phyloP scores from a whole-genome alignment of 768 basidiomycete species.

The Hortiboletus campestris region DNA sequence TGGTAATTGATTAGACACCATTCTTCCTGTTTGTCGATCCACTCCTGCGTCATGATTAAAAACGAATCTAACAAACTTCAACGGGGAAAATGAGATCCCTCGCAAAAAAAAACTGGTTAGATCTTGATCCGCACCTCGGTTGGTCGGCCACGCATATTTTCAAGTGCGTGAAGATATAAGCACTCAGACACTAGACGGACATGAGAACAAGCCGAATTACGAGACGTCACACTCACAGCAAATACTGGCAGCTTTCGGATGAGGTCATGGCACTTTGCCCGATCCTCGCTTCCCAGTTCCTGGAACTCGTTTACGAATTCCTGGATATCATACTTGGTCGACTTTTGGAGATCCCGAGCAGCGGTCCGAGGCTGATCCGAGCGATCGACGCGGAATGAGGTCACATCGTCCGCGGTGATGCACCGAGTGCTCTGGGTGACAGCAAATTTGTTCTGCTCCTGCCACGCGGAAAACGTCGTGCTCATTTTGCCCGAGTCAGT shows the following conservation, averaged over 20 bases:
- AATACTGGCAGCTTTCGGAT: conserved; percentile 20
- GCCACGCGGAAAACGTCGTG: conserved; percentile 23
- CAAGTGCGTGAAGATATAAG: conserved; percentile 27
- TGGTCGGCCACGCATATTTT: conserved; percentile 21
- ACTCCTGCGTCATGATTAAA: conserved; percentile 13
- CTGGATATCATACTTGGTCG: conserved; percentile 21
- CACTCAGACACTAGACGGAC: conserved; percentile 17
- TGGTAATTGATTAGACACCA: conserved; percentile 28
- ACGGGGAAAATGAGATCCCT: not conserved
- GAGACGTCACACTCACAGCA: conserved; percentile 9
- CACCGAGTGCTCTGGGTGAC: conserved; percentile 4
- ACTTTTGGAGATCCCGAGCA: conserved; percentile 18
- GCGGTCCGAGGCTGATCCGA: conserved; percentile 23
- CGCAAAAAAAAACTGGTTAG: not conserved
- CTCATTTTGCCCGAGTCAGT: conserved; percentile 1
- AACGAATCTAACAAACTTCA: conserved; percentile 21
- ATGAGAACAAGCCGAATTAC: not conserved
- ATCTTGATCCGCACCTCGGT: conserved; percentile 6
- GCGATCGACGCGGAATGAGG: conserved; percentile 23
- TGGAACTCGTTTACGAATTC: conserved; percentile 18
- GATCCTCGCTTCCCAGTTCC: conserved; percentile 9
- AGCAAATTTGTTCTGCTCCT: conserved; percentile 4
- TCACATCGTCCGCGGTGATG: conserved; percentile 25
- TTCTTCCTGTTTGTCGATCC: conserved; percentile 17
- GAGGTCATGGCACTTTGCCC: conserved; percentile 19